Base-by-base conservation (phyloP, 148 eudicot genomes). In the Silene uniflora region DNA sequence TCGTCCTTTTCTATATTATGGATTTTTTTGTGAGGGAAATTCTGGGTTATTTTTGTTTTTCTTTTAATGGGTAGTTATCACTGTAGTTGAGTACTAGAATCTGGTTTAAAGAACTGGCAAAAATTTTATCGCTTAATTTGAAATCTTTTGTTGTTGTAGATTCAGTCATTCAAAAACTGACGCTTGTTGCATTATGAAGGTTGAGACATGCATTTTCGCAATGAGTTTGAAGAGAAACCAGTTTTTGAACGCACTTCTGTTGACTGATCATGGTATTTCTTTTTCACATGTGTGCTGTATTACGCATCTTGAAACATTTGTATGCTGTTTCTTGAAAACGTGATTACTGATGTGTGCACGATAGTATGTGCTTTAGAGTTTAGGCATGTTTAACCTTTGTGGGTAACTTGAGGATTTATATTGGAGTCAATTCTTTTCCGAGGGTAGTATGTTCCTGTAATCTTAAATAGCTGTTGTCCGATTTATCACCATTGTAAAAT, bases 151-250 rank as follows among this genome's bases (percentile, higher is more conserved):
- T 23, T 22, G 7, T 61, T 52, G 24, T 22, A 29, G 35, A 39
- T 46, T 54, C 39, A 19, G 19, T 47, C 18, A 25, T 56, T 64
- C 35, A 55, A 19, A 62, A 29, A 65, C 78, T 70, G 67, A 78
- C 42, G 16, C 71, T 18, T 59, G 42, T 0, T 72, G 6, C 46
- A 25, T 72, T 69, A 62, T 88, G 85, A 86, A 95, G 98, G 98
- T 96, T 81, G 99, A 96, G 84, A 96, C 98, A 69, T 86, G 91
- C 82, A 87, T 96, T 32, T 92, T 96, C 76, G 98, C 98, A 23
- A 77, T 90, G 91, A 90, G 91, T 75, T 76, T 84, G 66, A 89
- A 86, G 83, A 77, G 82, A 69, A 81, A 83, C 82, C 82, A 88
- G 52, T 67, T 83, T 83, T 71, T 59, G 93, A 85, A 74, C 85